Conservation (phyloP, 2,329 filamentous ascomycete genomes). For the Parastagonospora nodorum region DNA sequence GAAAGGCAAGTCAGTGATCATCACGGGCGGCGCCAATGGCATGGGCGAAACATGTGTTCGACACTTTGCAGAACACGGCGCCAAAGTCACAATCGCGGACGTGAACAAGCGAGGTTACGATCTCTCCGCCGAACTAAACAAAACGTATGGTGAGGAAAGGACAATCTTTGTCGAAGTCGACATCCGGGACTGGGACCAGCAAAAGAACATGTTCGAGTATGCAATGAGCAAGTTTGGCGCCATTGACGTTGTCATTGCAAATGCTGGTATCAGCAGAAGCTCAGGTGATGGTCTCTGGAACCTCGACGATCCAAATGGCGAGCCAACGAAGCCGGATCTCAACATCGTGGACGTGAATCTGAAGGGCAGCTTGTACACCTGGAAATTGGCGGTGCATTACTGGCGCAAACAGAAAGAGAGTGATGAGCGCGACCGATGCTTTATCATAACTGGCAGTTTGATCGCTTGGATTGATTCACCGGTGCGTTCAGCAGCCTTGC, state of each 20-base stretch:
- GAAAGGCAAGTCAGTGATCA: constrained; percentile 53
- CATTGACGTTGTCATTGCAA: constrained; percentile 44
- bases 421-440: constrained; percentile 18
- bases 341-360: constrained; percentile 22
- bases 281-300: constrained; percentile 56
- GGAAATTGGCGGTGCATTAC: constrained; percentile 25
- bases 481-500: not conserved
- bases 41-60: constrained; percentile 43
- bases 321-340: constrained; percentile 19
- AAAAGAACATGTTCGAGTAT: constrained; percentile 19
- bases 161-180: constrained; percentile 21
- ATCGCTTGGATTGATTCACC: constrained; percentile 24
- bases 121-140: constrained; percentile 37
- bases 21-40: constrained; percentile 54
- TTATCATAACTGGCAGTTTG: constrained; percentile 24
- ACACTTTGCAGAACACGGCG: constrained; percentile 35
- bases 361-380: constrained; percentile 20
- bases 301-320: constrained; percentile 36
- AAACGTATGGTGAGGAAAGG: constrained; percentile 20
- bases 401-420: constrained; percentile 22
- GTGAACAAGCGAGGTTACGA: constrained; percentile 30
- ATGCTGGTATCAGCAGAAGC: constrained; percentile 21
- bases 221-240: constrained; percentile 12
- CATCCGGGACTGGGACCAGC: constrained; percentile 24
- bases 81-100: constrained; percentile 44